A percentile compares a stretch with the other conserved stretches of the same genome.
These are phyloP conservation scores for Tuber brumale DNA, from an alignment of 495 filamentous ascomycete species.

Conservation along the genomic window DNA sequence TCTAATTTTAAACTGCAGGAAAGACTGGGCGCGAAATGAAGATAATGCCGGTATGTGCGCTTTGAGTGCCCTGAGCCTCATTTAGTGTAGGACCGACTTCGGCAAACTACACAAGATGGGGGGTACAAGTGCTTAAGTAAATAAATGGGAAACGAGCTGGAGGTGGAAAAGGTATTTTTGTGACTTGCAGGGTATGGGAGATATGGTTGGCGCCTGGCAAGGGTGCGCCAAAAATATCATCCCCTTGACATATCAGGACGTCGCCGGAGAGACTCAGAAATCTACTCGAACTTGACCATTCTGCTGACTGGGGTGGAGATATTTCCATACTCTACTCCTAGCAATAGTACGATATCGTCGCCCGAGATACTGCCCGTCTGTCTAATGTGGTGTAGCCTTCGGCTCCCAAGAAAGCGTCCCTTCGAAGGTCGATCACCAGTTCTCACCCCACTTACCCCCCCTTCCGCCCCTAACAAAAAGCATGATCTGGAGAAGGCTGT, in stretches of 20 bases:
- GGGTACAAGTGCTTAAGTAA: neutral
- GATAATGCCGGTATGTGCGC: neutral
- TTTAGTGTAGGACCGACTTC: neutral
- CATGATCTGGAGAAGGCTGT: neutral
- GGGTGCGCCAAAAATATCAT: neutral
- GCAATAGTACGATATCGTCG: neutral
- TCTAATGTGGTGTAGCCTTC: neutral
- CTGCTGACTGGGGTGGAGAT: neutral
- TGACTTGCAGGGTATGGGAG: neutral
- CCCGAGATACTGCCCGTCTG: neutral
- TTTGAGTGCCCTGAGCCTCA: neutral
- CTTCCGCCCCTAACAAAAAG: neutral
- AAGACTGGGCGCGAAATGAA: neutral
- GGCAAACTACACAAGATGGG: neutral
- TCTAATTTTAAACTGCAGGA: neutral
- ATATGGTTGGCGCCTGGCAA: neutral
- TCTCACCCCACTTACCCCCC: neutral
- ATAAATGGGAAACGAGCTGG: neutral
- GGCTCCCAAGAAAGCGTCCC: neutral
- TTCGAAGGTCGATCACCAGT: neutral
- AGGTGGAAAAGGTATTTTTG: constrained; percentile 1
- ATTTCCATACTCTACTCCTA: neutral
- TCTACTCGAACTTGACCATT: neutral
- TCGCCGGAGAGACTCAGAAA: neutral
- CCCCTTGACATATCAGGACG: neutral